Percentiles rank a stretch among this genome's conserved stretches.
Conservation (phyloP, 2,329 filamentous ascomycete species). For the Penicillium sp. region DNA sequence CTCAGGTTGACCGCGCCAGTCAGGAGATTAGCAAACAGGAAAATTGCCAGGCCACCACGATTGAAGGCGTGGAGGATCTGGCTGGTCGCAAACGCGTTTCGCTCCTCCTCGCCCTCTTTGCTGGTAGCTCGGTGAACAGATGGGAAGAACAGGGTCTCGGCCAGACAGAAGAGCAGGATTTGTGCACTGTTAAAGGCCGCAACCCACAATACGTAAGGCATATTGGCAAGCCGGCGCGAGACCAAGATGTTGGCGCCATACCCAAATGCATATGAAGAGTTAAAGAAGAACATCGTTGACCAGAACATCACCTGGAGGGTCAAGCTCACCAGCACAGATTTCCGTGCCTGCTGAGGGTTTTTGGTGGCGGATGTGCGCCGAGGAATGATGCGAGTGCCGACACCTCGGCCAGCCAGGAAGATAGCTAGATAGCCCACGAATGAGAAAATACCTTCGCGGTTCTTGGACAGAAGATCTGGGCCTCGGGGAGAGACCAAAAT, state of each 20-base stretch:
- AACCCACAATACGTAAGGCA: slow-evolving; percentile 92
- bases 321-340: slow-evolving; percentile 67
- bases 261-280: slow-evolving; percentile 70
- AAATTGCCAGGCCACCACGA: slow-evolving; percentile 81
- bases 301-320: slow-evolving; percentile 68
- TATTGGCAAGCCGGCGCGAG: slow-evolving; percentile 86
- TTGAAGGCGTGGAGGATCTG: slow-evolving; percentile 82
- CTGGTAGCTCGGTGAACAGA: slow-evolving; percentile 63
- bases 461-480: slow-evolving; percentile 78
- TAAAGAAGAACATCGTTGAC: slow-evolving; percentile 69
- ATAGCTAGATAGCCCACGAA: slow-evolving; percentile 94
- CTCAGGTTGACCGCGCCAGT: slow-evolving; percentile 90
- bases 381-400: slow-evolving; percentile 78
- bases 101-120: slow-evolving; percentile 63
- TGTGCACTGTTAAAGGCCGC: slow-evolving; percentile 88
- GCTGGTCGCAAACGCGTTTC: slow-evolving; percentile 73
- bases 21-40: slow-evolving; percentile 83
- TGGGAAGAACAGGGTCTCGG: slow-evolving; percentile 81
- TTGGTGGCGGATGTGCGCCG: slow-evolving; percentile 54
- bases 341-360: slow-evolving; percentile 49
- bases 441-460: slow-evolving; percentile 93
- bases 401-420: slow-evolving; percentile 84
- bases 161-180: slow-evolving; percentile 73
- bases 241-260: slow-evolving; percentile 68
- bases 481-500: slow-evolving; percentile 78